Conservation (phyloP, 306 rosid genomes). For the Vicia faba region DNA sequence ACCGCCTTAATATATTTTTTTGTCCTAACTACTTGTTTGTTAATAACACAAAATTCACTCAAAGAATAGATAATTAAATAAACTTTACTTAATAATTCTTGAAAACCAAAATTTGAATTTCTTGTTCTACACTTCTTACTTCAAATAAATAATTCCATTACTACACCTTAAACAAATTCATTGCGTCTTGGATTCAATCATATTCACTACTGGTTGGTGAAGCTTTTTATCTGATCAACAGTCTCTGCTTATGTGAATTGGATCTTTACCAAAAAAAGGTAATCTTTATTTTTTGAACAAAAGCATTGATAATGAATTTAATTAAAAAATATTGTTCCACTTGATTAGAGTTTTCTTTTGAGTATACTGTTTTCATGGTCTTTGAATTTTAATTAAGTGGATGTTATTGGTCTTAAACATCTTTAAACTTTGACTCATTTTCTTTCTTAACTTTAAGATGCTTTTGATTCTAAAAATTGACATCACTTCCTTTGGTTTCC, state of each 20-base stretch:
- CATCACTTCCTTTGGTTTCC: constrained; percentile 8
- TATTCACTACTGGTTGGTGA: constrained; percentile 24
- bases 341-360: constrained; percentile 31
- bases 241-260: constrained; percentile 11
- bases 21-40: not conserved
- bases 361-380: constrained; percentile 20
- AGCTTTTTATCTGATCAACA: constrained; percentile 40
- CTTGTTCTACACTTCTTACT: not conserved
- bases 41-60: no score
- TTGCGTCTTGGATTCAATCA: constrained; percentile 35
- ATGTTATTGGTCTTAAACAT: constrained; percentile 32
- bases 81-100: no score
- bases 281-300: constrained; percentile 30
- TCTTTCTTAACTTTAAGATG: constrained; percentile 34
- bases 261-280: constrained; percentile 37
- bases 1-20: not conserved
- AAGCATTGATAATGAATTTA: constrained; percentile 38
- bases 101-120: no score
- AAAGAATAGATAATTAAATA: no score
- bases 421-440: not conserved
- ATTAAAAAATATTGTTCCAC: constrained; percentile 11
- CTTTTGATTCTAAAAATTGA: constrained; percentile 33
- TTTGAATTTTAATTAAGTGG: constrained; percentile 38
- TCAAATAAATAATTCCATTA: constrained; percentile 1
- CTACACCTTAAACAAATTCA: not conserved